Conservation (phyloP, 148 eudicot genomes). For the Oxyria digyna region DNA sequence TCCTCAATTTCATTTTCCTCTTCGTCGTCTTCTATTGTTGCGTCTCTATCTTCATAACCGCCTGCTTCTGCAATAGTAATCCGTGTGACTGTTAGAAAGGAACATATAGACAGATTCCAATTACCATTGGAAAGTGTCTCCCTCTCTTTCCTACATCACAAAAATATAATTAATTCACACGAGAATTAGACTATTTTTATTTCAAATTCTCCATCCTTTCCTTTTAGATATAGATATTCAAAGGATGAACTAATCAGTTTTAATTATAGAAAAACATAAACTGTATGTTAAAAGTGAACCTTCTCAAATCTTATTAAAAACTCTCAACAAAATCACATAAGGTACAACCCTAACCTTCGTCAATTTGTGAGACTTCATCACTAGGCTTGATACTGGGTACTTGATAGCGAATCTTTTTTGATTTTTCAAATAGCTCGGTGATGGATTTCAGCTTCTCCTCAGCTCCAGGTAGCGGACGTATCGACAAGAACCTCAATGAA, state of each 20-base stretch:
- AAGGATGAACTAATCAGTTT: background rate
- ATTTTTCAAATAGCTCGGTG: constrained; percentile 49
- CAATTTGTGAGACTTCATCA: constrained; percentile 29
- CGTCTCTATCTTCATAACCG: constrained; percentile 45
- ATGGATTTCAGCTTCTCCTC: constrained; percentile 36
- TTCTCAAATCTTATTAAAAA: background rate
- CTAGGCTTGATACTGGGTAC: constrained; percentile 27
- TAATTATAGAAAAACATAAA: background rate
- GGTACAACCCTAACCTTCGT: constrained; percentile 31
- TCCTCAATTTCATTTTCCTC: constrained; percentile 67
- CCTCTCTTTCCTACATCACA: background rate
- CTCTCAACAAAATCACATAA: background rate
- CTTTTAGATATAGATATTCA: background rate
- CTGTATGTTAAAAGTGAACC: background rate
- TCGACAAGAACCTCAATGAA: constrained; percentile 54
- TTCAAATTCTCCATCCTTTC: background rate
- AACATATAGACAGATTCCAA: background rate
- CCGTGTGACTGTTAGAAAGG: background rate
- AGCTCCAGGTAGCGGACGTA: constrained; percentile 56
- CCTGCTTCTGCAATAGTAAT: constrained; percentile 28
- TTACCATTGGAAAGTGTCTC: background rate
- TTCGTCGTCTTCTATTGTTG: constrained; percentile 26
- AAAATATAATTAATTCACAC: background rate
- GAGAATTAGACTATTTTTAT: background rate
- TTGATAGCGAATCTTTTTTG: constrained; percentile 35